Base-by-base conservation (phyloP, 1,139 yeast genomes). In the Barnettozyma hawaiiensis region DNA sequence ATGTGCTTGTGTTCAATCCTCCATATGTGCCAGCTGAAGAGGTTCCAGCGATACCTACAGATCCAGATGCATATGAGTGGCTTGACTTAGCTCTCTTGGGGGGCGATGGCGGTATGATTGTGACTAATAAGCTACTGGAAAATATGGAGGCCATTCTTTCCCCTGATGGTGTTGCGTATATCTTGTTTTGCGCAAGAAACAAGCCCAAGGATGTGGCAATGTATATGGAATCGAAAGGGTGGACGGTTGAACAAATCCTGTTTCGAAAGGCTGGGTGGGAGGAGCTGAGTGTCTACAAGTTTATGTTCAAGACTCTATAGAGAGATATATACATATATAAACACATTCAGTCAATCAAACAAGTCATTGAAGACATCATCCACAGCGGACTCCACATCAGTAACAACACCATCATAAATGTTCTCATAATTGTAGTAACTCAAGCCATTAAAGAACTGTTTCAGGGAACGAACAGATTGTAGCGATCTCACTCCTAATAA, bases 241-340 rank as follows among this genome's bases (percentile, higher is more conserved):
- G 95, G 94, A 44, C 44, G 0, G 78, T 75, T 0, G 66, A 67
- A 6, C 52, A 63, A 19, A 67, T 85, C 2, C 70, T 78, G 8
- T 69, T 71, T 41, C 69, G 96, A 43, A 85, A 85, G 55, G 96
- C 97, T 0, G 97, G 97, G 0, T 87, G 97, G 96, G 98, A 92
- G 62, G 92, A 85, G n/a, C 67, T 92, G 31, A 76, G 86, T 47
- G 82, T 92, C 12, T 71, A 81, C 58, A 69, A 74, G 48, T 81
- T 82, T 49, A 9, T n/a, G n/a, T n/a, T 22, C 28, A 34, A 34
- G n/a, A 15, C 10, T 23, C 24, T 31, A 20, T 31, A 31, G 5
- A 31, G n/a, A n/a, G n/a, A 18, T 31, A 11, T 31, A 29, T 26
- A 26, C 4, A 27, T 11, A n/a, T n/a, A n/a, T n/a, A n/a, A n/a